A percentile compares a stretch with the other conserved stretches of the same genome.
These are phyloP conservation scores for Macrotyloma uniflorum DNA, from an alignment of 306 rosid species.

Conservation along the genomic window DNA sequence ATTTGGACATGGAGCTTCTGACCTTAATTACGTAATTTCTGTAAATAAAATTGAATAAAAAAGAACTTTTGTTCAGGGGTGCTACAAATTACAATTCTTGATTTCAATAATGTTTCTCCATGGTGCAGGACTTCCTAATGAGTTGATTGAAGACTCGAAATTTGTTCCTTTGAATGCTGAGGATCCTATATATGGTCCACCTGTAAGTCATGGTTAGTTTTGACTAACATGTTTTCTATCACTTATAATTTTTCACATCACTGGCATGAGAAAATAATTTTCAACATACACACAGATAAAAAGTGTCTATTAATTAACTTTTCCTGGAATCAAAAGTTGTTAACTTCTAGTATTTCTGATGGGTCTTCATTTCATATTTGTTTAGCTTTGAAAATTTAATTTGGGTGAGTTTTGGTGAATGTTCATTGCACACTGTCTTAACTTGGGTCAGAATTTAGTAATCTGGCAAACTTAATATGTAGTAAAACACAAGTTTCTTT, in stretches of 20 bases:
- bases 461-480: conserved; percentile 1
- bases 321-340: neutral
- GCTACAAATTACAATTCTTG: neutral
- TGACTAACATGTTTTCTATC: conserved; percentile 18
- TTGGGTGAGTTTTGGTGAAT: conserved; percentile 3
- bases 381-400: neutral
- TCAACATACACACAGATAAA: neutral
- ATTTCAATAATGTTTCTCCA: conserved; percentile 1
- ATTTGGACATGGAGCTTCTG: neutral
- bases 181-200: conserved; percentile 82
- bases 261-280: conserved; percentile 1
- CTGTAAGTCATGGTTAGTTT: conserved; percentile 99
- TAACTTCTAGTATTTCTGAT: neutral
- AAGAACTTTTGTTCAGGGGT: neutral
- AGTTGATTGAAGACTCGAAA: conserved; percentile 78
- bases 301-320: neutral
- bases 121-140: conserved; percentile 65
- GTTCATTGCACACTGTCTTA: neutral
- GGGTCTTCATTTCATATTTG: neutral
- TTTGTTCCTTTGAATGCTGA: conserved; percentile 85
- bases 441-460: conserved; percentile 5
- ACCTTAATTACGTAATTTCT: neutral
- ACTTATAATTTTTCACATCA: neutral
- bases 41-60: neutral
- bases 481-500: neutral